Base-by-base conservation (phyloP, 306 rosid genomes). In the Cicer judaicum region DNA sequence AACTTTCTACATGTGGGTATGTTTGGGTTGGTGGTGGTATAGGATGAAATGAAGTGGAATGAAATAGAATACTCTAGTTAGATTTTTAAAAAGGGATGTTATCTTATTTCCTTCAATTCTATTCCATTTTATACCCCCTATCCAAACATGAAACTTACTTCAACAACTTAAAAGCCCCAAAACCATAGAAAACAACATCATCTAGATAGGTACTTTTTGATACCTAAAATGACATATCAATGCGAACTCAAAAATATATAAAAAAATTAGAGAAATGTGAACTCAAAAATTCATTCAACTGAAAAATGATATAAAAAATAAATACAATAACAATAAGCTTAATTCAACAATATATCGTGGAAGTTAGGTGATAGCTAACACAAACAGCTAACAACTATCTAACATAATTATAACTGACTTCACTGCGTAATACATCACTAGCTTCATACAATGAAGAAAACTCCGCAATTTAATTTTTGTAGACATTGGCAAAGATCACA, bases 361-460 rank as follows among this genome's bases (percentile, higher is more conserved):
- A 8, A 21, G 6, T 55, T 21, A 18, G 36, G 1, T 16, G 11
- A 52, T 16, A 18, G 36, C 15, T 57, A 57, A 11, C 9, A 10
- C 12, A 29, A 59, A 2, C 5, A 7, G 8, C 6, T 18, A 54
- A 54, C 61, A 54, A 54, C 34, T 9, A 54, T 18, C 13, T 19
- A 54, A 18, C 61, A 8, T 1, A 60, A 59, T 34, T 12, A 59
- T 29, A 29, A 29, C 42, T 29, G 34, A 59, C 18, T 13, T 60
- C 13, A 60, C 41, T 2, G 42, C 7, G 42, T 59, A 59, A 29
- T 59, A 19, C n/a, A n/a, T 44, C 69, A 61, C 48, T 62, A 46
- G 13, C 57, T n/a, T 72, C 46, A 41, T 53, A 85, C 81, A 42
- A 75, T 60, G 57, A 40, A 21, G 12, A 29, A 68, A 48, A 67